Base-by-base conservation (phyloP, 2,329 filamentous ascomycete species). In the Cercospora sp. region DNA sequence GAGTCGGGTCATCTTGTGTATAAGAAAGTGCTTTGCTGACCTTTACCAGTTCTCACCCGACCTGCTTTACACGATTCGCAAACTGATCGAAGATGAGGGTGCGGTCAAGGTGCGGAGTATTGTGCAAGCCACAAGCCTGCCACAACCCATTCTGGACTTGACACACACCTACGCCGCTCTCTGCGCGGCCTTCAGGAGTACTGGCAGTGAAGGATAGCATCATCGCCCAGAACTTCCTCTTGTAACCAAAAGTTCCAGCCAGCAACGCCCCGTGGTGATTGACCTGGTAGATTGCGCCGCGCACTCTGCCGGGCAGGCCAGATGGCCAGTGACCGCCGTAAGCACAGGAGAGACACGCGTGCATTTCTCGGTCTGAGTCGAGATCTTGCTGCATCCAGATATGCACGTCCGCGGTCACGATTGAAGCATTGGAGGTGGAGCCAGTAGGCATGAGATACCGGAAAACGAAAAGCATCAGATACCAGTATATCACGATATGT, bases 101-200 rank as follows among this genome's bases (percentile, higher is more conserved):
- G 94, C 94, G 1, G 92, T 99, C 79, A 99, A 99, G 82, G 91
- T 99, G 64, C 88, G 95, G 77, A 97, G 93, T 79, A 97, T 99
- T 77, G 93, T 99, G 64, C 95, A 99, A 81, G 93, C 94, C 1
- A 98, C 94, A 2, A 97, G 91, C 79, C 82, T 99, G 70, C 94
- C 94, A 10, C 95, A 98, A 81, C 90, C 91, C 68, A 94, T 99
- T 45, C 86, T 98, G 64, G 94, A 98, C 78, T 83, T 99, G 68
- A 98, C 95, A 28, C 94, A 99, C 80, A 92, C 97, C 78, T 99
- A 99, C 78, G 95, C 94, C 20, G 92, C 93, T 66, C 84, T 99
- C 40, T 99, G 95, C 79, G 94, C 94, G 20, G 93, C 93, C 0
- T 99, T 99, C 82, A 89, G 93, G 75, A 98, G 94, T 86, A 96